Base-by-base conservation (phyloP, 164 flowering plant species). In the Chloranthus sessilifolius region DNA sequence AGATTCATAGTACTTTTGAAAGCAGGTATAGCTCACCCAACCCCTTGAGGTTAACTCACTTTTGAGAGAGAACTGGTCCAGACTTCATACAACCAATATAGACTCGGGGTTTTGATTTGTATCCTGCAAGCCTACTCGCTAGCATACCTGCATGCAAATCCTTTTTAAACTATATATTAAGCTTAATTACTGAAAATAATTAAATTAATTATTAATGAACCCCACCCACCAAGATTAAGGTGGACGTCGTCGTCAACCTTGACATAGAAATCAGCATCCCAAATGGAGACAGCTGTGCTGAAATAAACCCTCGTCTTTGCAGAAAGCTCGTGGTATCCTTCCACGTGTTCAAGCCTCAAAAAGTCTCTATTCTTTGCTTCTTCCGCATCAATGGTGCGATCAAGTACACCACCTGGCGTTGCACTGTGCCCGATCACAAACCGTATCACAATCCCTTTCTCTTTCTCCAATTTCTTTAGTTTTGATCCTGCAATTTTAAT, bases 21-120 rank as follows among this genome's bases (percentile, higher is more conserved):
- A n/a, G n/a, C n/a, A n/a, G n/a, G n/a, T n/a, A n/a, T n/a, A n/a
- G n/a, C n/a, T n/a, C n/a, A n/a, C n/a, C n/a, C n/a, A n/a, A n/a
- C n/a, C n/a, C n/a, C n/a, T n/a, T n/a, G n/a, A n/a, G n/a, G n/a
- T n/a, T 3, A 15, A 57, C 86, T 71, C 47, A 88, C 97, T 83
- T 88, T 31, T 80, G 70, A 39, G 76, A 75, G 0, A 89, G 85
- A 60, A 89, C 97, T 1, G 97, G 86, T 11, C 97, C 97, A 7
- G 97, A 89, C 55, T 89, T 89, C 97, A 89, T 86, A 80, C 95
- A 89, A 0, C 95, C 95, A 19, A 88, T 78, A 45, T 88, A 88
- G 0, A 74, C 36, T 45, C 83, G 67, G 0, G 92, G 88, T 28
- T 80, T 80, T 1, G 69, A 53, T 23, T 75, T 53, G 55, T 85